Percentiles rank a stretch among this genome's conserved stretches.
Conservation (phyloP, 495 filamentous ascomycete species). For the Saxophila tyrrhenica region DNA sequence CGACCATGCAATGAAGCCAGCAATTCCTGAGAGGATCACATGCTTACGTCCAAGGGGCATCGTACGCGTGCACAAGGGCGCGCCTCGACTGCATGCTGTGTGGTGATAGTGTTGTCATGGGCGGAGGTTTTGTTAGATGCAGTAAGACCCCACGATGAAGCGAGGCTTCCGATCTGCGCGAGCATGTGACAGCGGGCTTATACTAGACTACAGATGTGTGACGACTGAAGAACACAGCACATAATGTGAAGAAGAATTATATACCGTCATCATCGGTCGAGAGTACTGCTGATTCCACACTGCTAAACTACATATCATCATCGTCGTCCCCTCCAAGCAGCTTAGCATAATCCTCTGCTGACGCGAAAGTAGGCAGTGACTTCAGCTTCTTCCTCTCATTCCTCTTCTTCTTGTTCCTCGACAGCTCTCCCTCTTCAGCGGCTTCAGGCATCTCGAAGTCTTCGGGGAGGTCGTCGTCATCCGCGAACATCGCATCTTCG, state of each 20-base stretch:
- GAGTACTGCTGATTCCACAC: slow-evolving; percentile 7
- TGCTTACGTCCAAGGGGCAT: slow-evolving; percentile 74
- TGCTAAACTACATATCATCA: slow-evolving; percentile 2
- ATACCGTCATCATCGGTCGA: background rate
- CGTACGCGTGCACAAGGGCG: slow-evolving; percentile 26
- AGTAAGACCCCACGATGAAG: background rate
- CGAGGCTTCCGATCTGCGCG: background rate
- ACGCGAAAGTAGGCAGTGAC: slow-evolving; percentile 82
- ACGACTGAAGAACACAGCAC: too few relatives aligned
- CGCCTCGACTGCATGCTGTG: slow-evolving; percentile 7
- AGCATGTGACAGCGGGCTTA: background rate
- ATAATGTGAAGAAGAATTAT: too few relatives aligned
- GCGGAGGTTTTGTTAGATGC: background rate
- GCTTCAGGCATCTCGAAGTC: slow-evolving; percentile 21
- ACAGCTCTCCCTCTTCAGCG: slow-evolving; percentile 20
- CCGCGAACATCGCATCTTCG: slow-evolving; percentile 31
- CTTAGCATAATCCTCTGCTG: slow-evolving; percentile 83
- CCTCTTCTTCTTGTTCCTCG: slow-evolving; percentile 29
- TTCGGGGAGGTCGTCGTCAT: slow-evolving; percentile 22
- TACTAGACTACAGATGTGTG: background rate
- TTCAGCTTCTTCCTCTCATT: slow-evolving; percentile 72
- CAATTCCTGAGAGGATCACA: slow-evolving; percentile 56
- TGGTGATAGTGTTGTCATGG: background rate
- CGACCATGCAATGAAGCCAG: slow-evolving; percentile 75
- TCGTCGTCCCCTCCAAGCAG: slow-evolving; percentile 62